phyloP scores from a whole-genome alignment of 768 basidiomycete species.

The Suillus brevipes region DNA sequence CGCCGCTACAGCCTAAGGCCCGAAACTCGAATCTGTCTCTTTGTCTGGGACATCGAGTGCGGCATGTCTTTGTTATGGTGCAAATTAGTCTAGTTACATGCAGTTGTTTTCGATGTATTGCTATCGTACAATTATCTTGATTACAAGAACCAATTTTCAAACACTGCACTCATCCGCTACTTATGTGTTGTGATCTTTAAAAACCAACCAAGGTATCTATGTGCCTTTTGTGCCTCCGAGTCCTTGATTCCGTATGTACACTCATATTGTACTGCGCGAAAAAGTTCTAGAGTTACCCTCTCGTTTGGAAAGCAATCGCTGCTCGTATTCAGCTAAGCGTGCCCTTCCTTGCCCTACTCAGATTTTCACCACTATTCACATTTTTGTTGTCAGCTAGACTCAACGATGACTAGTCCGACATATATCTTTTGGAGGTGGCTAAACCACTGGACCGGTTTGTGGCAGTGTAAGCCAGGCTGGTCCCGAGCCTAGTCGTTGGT shows the following conservation, averaged over 20 bases:
- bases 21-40: neutral
- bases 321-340: too few relatives aligned
- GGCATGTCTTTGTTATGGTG: neutral
- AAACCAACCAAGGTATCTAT: neutral
- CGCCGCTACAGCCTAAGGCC: neutral
- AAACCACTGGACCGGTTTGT: too few relatives aligned
- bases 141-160: neutral
- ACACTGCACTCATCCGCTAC: neutral
- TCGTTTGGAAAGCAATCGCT: too few relatives aligned
- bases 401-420: too few relatives aligned
- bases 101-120: neutral
- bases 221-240: neutral
- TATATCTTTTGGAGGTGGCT: too few relatives aligned
- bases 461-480: too few relatives aligned
- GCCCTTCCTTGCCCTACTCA: too few relatives aligned
- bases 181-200: neutral
- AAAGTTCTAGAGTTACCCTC: too few relatives aligned
- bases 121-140: neutral
- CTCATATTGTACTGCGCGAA: too few relatives aligned
- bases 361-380: slow-evolving; percentile 36
- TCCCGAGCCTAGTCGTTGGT: too few relatives aligned
- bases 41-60: neutral
- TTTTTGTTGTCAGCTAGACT: slow-evolving; percentile 61
- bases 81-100: neutral
- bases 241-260: too few relatives aligned